Evolutionary conservation across 2,329 filamentous ascomycete species (phyloP), one percentile per base, ranked within the genome.

Genomic region (Elsinoe perseae): DNA sequence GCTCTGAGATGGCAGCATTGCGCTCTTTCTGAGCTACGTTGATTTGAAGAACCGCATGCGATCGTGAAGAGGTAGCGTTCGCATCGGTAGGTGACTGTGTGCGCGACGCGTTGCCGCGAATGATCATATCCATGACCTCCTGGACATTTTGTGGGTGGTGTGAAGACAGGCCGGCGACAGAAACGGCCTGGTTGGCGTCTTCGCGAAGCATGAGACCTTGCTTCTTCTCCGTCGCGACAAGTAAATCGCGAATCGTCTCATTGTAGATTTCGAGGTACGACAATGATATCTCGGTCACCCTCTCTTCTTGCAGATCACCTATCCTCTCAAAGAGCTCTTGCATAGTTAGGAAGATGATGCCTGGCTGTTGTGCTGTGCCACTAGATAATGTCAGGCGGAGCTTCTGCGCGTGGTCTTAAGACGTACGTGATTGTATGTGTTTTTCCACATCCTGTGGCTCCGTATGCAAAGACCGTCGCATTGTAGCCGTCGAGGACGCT

Each of bases 241-340:
- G 78, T 66, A 98, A 75, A 73, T 98, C 93, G 54, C 93, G 88
- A 65, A 98, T 98, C 0, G 91, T 96, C 75, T 98, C 93, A 69
- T 98, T 98, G 78, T 98, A 98, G 61, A 98, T 98, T 69, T 98
- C 93, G 34, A 98, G 80, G 66, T 97, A 98, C 0, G 91, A 96
- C 14, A 98, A 81, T 0, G 91, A 89, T 55, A 98, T 77, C 66
- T 97, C 93, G 2, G 90, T 93, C 25, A 84, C 78, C 72, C 96
- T 97, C 59, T 95, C 90, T 57, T 87, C 83, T 60, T 85, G 85
- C 55, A 88, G 75, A 57, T 97, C 93, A n/a, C 79, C 77, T 63
- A 98, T 95, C 71, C 92, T 89, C 74, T 98, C 93, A 67, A 98
- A 98, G 21, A 98, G 77, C 72, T 98, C 93, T 72, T 97, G 92